Percentiles rank a stretch among this genome's conserved stretches.
Conservation (phyloP, 352 stramenopile species). For the Globisporangium carolinianum region DNA sequence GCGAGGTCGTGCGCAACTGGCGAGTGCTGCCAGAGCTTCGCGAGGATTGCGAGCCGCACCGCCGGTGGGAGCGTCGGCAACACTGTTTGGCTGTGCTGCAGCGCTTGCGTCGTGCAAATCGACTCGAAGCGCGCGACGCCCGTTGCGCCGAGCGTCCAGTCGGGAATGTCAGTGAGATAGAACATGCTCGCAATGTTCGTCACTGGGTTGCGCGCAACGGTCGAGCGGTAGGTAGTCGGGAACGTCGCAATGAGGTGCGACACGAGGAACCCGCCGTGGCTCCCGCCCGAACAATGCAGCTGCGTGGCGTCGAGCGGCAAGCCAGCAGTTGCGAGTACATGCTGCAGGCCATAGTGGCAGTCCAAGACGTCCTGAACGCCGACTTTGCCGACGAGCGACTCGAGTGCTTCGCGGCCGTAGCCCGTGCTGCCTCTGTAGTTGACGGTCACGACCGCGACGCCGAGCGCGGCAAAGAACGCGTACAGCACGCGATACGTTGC, state of each 20-base stretch:
- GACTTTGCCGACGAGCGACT: slow-evolving; percentile 87
- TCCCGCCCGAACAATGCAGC: slow-evolving; percentile 92
- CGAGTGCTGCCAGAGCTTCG: slow-evolving; percentile 84
- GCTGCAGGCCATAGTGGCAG: slow-evolving; percentile 76
- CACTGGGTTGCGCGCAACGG: slow-evolving; percentile 87
- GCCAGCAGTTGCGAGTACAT: slow-evolving; percentile 58
- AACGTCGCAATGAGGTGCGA: slow-evolving; percentile 91
- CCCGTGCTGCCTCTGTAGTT: slow-evolving; percentile 96
- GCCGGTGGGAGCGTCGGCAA: slow-evolving; percentile 31
- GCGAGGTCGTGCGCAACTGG: slow-evolving; percentile 83
- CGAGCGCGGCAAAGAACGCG: slow-evolving; percentile 84
- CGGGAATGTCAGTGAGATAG: slow-evolving; percentile 94
- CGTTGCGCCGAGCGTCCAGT: slow-evolving; percentile 90
- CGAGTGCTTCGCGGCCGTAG: slow-evolving; percentile 86
- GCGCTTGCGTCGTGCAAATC: slow-evolving; percentile 60
- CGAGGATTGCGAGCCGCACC: slow-evolving; percentile 51
- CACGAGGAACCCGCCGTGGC: slow-evolving; percentile 93
- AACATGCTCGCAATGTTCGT: slow-evolving; percentile 93
- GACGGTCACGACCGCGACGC: slow-evolving; percentile 89
- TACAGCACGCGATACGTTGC: slow-evolving; percentile 85
- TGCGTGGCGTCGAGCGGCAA: slow-evolving; percentile 60
- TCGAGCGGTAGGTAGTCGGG: slow-evolving; percentile 92
- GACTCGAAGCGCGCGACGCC: slow-evolving; percentile 84
- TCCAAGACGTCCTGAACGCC: slow-evolving; percentile 92
- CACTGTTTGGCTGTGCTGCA: slow-evolving; percentile 20